phyloP scores from a whole-genome alignment of 2,329 filamentous ascomycete species.

The Paramyrothecium roridum region DNA sequence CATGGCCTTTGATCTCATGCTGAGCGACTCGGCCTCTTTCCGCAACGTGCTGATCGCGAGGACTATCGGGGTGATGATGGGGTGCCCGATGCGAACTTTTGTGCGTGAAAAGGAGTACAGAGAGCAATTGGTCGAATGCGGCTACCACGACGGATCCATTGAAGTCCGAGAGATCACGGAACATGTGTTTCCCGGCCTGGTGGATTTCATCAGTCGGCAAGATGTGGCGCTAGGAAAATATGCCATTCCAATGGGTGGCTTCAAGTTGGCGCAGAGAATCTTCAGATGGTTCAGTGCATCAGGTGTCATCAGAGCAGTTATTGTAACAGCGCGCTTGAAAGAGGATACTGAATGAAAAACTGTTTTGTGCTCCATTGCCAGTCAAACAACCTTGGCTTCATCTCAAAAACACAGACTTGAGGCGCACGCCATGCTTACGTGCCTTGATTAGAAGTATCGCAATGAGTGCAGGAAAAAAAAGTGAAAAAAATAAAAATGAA shows the following conservation, averaged over 20 bases:
- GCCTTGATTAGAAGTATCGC: no score
- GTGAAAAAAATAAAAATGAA: no score
- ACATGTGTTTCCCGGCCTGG: constrained; percentile 49
- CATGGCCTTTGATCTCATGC: constrained; percentile 54
- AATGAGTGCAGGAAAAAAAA: no score
- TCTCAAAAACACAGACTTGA: no score
- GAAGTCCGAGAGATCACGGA: constrained; percentile 47
- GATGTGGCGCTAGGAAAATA: constrained; percentile 27
- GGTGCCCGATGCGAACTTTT: constrained; percentile 47
- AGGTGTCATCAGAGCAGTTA: constrained; percentile 27
- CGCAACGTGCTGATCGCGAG: constrained; percentile 30
- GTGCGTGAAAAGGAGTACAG: constrained; percentile 42
- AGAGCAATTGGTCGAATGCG: constrained; percentile 39
- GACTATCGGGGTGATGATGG: constrained; percentile 41
- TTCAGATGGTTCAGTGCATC: constrained; percentile 34
- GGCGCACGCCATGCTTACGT: no score
- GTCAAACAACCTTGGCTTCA: no score
- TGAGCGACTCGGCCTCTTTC: constrained; percentile 25
- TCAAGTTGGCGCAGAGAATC: constrained; percentile 31
- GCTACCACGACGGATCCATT: constrained; percentile 40
- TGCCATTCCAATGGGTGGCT: constrained; percentile 31
- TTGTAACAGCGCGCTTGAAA: constrained; percentile 27
- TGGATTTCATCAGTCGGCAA: constrained; percentile 36
- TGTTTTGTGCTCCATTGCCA: no score
- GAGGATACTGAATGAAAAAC: background rate